phyloP scores from a whole-genome alignment of 306 rosid genomes.

The Prunus kanzakura region DNA sequence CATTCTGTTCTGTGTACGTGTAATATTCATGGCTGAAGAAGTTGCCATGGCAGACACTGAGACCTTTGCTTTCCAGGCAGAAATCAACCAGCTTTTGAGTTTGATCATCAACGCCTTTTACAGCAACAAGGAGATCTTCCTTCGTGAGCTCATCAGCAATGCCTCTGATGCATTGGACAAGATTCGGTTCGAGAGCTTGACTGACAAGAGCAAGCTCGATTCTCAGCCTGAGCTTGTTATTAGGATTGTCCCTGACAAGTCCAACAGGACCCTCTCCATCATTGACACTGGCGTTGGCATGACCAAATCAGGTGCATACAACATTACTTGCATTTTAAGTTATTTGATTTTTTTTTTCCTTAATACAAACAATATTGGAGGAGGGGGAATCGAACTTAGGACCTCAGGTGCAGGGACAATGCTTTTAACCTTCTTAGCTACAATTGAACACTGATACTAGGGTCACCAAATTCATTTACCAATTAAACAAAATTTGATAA shows the following conservation, averaged over 20 bases:
- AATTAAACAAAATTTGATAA: too few relatives aligned
- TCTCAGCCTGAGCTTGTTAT: slow-evolving; percentile 27
- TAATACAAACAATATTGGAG: too few relatives aligned
- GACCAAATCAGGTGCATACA: slow-evolving; percentile 33
- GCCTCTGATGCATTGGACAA: slow-evolving; percentile 36
- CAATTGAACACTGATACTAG: too few relatives aligned
- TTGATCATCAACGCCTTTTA: slow-evolving; percentile 38
- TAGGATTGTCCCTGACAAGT: slow-evolving; percentile 26
- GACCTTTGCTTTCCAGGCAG: slow-evolving; percentile 33
- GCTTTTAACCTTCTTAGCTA: too few relatives aligned
- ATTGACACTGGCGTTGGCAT: slow-evolving; percentile 34
- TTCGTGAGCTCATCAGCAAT: slow-evolving; percentile 34
- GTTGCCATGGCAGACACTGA: slow-evolving; percentile 17
- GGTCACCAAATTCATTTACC: too few relatives aligned
- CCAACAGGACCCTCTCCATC: slow-evolving; percentile 30
- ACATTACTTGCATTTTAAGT: not conserved
- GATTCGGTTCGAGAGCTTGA: slow-evolving; percentile 35
- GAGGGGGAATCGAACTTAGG: too few relatives aligned
- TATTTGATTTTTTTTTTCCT: too few relatives aligned
- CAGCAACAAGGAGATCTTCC: slow-evolving; percentile 38
- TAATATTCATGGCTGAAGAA: slow-evolving; percentile 17
- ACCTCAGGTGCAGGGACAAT: too few relatives aligned
- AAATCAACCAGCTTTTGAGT: slow-evolving; percentile 38
- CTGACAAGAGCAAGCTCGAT: slow-evolving; percentile 31
- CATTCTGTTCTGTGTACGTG: not conserved